phyloP scores from a whole-genome alignment of 2,329 filamentous ascomycete genomes.

The Beauveria sp. region DNA sequence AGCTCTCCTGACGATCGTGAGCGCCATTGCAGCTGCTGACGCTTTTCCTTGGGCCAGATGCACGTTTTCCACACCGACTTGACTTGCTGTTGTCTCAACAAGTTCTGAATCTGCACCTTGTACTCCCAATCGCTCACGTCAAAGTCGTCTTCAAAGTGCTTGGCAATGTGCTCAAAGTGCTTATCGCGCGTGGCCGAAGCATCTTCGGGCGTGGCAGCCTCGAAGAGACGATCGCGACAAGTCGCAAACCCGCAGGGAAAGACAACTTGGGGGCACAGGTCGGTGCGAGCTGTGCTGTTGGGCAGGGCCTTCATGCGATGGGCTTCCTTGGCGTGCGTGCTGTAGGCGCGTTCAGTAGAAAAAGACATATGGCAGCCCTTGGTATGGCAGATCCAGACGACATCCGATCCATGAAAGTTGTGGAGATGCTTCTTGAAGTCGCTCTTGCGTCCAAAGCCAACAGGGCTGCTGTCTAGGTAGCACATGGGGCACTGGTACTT shows the following conservation, averaged over 20 bases:
- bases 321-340: slow-evolving; percentile 35
- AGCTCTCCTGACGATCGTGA: slow-evolving; percentile 34
- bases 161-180: slow-evolving; percentile 40
- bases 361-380: slow-evolving; percentile 35
- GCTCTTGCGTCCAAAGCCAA: slow-evolving; percentile 38
- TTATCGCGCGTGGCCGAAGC: slow-evolving; percentile 31
- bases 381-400: slow-evolving; percentile 35
- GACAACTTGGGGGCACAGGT: slow-evolving; percentile 35
- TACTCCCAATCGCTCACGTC: slow-evolving; percentile 37
- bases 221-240: slow-evolving; percentile 36
- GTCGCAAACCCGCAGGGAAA: slow-evolving; percentile 35
- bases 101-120: slow-evolving; percentile 34
- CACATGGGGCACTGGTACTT: slow-evolving; percentile 40
- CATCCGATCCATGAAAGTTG: slow-evolving; percentile 37
- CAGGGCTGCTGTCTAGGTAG: slow-evolving; percentile 36
- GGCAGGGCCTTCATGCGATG: slow-evolving; percentile 34
- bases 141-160: slow-evolving; percentile 36
- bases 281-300: slow-evolving; percentile 32
- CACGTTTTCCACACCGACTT: slow-evolving; percentile 38
- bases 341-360: slow-evolving; percentile 37
- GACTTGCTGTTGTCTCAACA: slow-evolving; percentile 34
- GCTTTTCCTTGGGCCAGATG: slow-evolving; percentile 37
- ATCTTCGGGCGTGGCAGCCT: slow-evolving; percentile 29
- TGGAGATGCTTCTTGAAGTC: slow-evolving; percentile 43
- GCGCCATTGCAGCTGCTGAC: slow-evolving; percentile 32